Percentiles rank a stretch among this genome's conserved stretches.
phyloP scores from a whole-genome alignment of 176 grass and related monocot genomes.

The Zoysia japonica region DNA sequence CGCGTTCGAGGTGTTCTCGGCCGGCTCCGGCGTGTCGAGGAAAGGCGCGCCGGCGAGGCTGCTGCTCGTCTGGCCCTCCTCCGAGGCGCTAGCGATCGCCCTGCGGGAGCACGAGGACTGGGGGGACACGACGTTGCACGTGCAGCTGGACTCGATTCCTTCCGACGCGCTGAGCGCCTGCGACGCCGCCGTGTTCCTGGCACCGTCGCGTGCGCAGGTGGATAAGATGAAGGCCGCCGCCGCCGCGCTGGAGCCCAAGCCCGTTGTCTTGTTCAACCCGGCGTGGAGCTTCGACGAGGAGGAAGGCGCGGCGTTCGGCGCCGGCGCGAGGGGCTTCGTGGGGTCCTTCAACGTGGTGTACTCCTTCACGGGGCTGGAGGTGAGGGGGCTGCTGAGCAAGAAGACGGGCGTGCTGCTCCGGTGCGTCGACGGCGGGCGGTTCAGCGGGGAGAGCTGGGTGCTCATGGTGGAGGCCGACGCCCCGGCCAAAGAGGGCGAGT shows the following conservation, averaged over 20 bases:
- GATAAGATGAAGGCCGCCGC: constrained; percentile 46
- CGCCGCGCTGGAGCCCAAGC: constrained; percentile 50
- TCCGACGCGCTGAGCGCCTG: constrained; percentile 31
- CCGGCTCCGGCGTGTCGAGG: constrained; percentile 41
- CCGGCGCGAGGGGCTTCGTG: constrained; percentile 44
- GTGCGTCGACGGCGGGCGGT: constrained; percentile 57
- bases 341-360: constrained; percentile 81
- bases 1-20: constrained; percentile 60
- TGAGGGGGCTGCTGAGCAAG: constrained; percentile 70
- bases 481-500: constrained; percentile 26
- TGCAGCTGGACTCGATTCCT: constrained; percentile 41
- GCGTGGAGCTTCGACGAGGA: constrained; percentile 83
- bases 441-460: constrained; percentile 69
- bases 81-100: constrained; percentile 33
- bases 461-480: constrained; percentile 75
- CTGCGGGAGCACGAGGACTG: constrained; percentile 33
- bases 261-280: constrained; percentile 86
- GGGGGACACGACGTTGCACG: constrained; percentile 46
- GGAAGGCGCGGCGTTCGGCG: constrained; percentile 54
- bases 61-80: constrained; percentile 65
- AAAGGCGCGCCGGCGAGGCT: constrained; percentile 48
- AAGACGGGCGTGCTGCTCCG: constrained; percentile 72
- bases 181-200: constrained; percentile 66
- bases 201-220: constrained; percentile 51
- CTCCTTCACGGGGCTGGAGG: constrained; percentile 93